Percentiles rank a stretch among this genome's conserved stretches.
These are phyloP conservation scores for Glomus cerebriforme DNA, from an alignment of 192 early-diverging fungal genomes.

Conservation along the genomic window DNA sequence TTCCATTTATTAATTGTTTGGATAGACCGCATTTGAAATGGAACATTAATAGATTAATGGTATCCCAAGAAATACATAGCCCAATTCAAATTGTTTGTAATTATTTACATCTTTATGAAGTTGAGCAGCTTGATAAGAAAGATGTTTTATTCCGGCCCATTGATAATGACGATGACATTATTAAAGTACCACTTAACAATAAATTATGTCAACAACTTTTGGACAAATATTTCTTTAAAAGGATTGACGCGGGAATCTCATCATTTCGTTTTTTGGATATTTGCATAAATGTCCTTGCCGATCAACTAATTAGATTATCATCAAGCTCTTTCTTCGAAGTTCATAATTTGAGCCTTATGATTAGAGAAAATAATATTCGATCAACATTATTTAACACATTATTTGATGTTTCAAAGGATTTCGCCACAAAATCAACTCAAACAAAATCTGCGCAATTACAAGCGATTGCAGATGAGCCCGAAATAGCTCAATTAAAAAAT, in stretches of 20 bases:
- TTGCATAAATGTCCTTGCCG: constrained; percentile 20
- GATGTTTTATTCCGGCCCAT: constrained; percentile 13
- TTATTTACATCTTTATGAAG: constrained; percentile 10
- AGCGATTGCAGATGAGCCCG: not conserved
- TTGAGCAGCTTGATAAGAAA: not conserved
- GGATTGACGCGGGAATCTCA: not conserved
- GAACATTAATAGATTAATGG: constrained; percentile 23
- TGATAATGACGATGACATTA: not conserved
- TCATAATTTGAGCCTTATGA: constrained; percentile 18
- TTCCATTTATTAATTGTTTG: constrained; percentile 16
- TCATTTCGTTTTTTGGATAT: constrained; percentile 27
- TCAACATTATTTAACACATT: constrained; percentile 25
- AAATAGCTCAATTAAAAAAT: not conserved
- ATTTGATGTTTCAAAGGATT: constrained; percentile 26
- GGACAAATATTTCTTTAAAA: constrained; percentile 24
- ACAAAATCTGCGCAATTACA: constrained; percentile 8
- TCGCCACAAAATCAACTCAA: constrained; percentile 29
- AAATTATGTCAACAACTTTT: constrained; percentile 7
- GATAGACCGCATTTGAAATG: constrained; percentile 6
- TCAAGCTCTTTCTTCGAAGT: constrained; percentile 29
- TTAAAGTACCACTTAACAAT: not conserved
- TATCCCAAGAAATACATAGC: constrained; percentile 7
- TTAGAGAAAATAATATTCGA: not conserved
- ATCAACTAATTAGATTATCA: constrained; percentile 29
- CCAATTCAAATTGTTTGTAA: constrained; percentile 29